Evolutionary conservation across 1,284 basidiomycete genomes (phyloP), one percentile per base, ranked within the genome.

Genomic region (Mycena sp.): DNA sequence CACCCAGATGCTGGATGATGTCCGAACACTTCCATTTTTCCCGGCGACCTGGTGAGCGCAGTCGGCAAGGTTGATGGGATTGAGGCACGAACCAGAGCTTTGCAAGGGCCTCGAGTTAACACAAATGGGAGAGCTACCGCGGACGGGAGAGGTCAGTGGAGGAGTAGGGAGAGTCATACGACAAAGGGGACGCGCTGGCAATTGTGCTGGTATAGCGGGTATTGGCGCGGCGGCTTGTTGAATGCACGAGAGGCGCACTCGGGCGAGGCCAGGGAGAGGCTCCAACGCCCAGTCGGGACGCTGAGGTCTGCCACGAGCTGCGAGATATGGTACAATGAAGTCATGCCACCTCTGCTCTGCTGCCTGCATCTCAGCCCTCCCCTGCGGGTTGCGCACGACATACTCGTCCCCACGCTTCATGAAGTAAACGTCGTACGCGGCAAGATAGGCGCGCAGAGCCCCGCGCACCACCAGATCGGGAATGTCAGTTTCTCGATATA

Each of bases 391-490:
- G 32, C n/a, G n/a, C n/a, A n/a, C n/a, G n/a, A n/a, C n/a, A n/a
- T n/a, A n/a, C n/a, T n/a, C n/a, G n/a, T n/a, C 16, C 32, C 32
- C 32, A 16, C 32, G 32, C 32, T 37, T 37, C 32, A 16, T 37
- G 30, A 29, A 55, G 53, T 17, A 28, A 3, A 5, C 16, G 32
- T 55, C 53, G 43, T 37, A 55, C 5, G 3, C 21, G 4, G 14
- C 29, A 25, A 29, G 43, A 46, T 55, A 55, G 2, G 23, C 25
- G 73, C 69, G 14, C 72, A 74, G 11, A 75, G 56, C 16, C 48
- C 48, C 23, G 61, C 58, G 60, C 70, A 50, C 38, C 68, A 70
- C 35, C 62, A 65, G 37, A 71, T 73, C 1, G 71, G 72, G 55
- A 25, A 17, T 4, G 71, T 70, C 37, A 21, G n/a, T 4, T 45